Conservation (phyloP, 179 eudicot genomes). For the Drosera spatulata region DNA sequence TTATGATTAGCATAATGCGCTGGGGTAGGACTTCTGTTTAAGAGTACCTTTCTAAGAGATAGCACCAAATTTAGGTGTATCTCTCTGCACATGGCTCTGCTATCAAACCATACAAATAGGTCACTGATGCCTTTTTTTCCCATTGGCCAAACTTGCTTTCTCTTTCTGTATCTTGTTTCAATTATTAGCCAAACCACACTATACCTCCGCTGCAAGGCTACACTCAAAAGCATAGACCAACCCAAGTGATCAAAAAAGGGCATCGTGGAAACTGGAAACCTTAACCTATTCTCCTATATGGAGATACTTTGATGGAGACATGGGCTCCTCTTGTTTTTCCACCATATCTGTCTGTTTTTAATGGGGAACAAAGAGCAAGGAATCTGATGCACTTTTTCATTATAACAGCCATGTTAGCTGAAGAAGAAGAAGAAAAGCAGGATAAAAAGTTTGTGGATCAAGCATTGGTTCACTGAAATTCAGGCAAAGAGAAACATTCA, state of each 20-base stretch:
- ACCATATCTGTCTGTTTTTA: constrained; percentile 3
- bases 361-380: constrained; percentile 33
- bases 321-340: constrained; percentile 3
- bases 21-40: constrained; percentile 3
- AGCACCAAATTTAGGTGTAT: constrained; percentile 11
- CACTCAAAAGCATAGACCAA: too few species aligned
- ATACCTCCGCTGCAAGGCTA: too few species aligned
- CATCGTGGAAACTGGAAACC: too few species aligned
- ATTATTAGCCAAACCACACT: too few species aligned
- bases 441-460: constrained; percentile 11
- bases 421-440: constrained; percentile 15
- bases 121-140: neutral
- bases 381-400: constrained; percentile 28
- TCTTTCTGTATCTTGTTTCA: too few species aligned
- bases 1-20: constrained; percentile 6
- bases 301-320: neutral
- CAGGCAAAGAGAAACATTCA: constrained; percentile 19
- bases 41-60: constrained; percentile 14
- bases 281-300: constrained; percentile 13
- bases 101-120: neutral
- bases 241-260: too few species aligned
- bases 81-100: constrained; percentile 23
- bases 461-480: constrained; percentile 46
- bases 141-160: neutral
- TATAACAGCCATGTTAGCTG: constrained; percentile 14